Base-by-base conservation (phyloP, 805 yeast species). In the Metschnikowia bowlesiae region DNA sequence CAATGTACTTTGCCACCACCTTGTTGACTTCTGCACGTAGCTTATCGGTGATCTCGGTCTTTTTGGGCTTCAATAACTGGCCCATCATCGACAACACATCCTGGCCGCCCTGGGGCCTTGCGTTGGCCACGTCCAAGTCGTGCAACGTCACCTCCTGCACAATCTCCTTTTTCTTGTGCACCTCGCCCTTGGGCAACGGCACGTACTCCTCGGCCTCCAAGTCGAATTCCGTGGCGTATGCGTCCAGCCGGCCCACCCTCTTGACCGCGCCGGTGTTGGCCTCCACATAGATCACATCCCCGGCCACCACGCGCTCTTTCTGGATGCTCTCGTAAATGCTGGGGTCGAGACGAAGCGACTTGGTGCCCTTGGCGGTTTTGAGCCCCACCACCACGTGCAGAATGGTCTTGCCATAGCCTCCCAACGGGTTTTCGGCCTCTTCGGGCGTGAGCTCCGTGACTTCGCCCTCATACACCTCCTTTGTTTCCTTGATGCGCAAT, bases 181-280 rank as follows among this genome's bases (percentile, higher is more conserved):
- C 96, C 69, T 94, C 99, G 48, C 99, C 99, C 73, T 94, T 95
- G 53, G 99, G 99, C 61, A 95, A 79, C 39, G 99, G 97, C 22
- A 94, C 98, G 69, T 94, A 94, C 71, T 94, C 98, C 71, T 95
- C 97, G 29, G 98, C 97, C 77, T 94, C 98, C 53, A 95, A 80
- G 70, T 94, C 99, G 62, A 91, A 94, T 72, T 94, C 99, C 8
- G 99, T 90, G 26, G 99, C 97, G 63, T 90, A 90, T 0, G 97
- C 97, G 68, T 94, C 98, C n/a, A 96, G 87, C 68, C 99, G 82
- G 47, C 99, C 99, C 28, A 94, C 96, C 63, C 98, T 80, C 64
- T 92, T 92, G 38, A 94, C 97, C 22, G 96, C 89, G 39, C 99
- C 99, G 13, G 97, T 92, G 64, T 95, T 92, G 52, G 97, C 88